Evolutionary conservation across 2,329 filamentous ascomycete genomes (phyloP).

Genomic region (Daldinia sp.): DNA sequence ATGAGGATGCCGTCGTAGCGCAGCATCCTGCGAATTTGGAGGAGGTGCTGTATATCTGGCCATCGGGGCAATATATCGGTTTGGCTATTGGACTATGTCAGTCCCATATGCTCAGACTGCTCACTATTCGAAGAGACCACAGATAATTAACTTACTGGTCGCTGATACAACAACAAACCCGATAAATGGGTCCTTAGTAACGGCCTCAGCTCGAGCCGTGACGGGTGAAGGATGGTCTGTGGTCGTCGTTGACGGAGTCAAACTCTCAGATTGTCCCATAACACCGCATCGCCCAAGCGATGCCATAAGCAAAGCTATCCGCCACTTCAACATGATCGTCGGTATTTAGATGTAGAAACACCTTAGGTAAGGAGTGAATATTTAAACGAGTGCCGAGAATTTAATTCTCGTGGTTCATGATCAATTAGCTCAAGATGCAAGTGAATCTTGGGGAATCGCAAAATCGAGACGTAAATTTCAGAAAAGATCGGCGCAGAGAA

Average conservation of each 20-base stretch:
- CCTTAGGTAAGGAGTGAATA: background rate
- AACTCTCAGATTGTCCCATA: constrained; percentile 11
- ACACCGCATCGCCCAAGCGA: constrained; percentile 14
- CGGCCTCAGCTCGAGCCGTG: background rate
- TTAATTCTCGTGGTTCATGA: constrained; percentile 6
- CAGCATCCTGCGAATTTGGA: constrained; percentile 27
- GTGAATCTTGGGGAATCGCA: background rate
- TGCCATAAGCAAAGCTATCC: constrained; percentile 10
- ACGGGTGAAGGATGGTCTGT: constrained; percentile 10
- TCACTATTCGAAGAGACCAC: background rate
- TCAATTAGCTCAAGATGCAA: background rate
- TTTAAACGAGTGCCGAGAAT: background rate
- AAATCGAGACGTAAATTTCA: background rate
- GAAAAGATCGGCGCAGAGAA: constrained; percentile 3
- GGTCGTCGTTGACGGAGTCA: background rate
- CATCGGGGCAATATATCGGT: constrained; percentile 30
- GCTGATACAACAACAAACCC: constrained; percentile 19
- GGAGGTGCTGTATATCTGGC: constrained; percentile 29
- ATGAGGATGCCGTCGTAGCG: constrained; percentile 22
- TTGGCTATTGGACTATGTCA: constrained; percentile 18
- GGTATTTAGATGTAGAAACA: background rate
- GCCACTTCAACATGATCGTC: constrained; percentile 14
- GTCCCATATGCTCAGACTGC: background rate
- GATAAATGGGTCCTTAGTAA: constrained; percentile 27
- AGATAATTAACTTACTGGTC: constrained; percentile 18